Base-by-base conservation (phyloP, 2,329 filamentous ascomycete genomes). In the Botrytis hyacinthi region DNA sequence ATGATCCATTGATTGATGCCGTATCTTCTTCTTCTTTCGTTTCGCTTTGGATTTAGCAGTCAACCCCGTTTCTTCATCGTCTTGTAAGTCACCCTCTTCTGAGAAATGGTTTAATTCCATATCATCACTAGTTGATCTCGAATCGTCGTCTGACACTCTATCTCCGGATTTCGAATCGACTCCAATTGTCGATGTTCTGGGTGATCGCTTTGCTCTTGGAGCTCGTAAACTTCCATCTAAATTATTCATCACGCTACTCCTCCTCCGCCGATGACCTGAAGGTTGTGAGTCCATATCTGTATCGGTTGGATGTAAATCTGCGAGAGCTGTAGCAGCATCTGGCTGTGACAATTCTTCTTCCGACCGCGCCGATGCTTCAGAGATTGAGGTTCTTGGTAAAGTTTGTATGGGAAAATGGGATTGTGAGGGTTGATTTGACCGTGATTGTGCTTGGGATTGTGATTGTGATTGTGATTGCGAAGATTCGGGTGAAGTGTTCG, bases 1-100 rank as follows among this genome's bases (percentile, higher is more conserved):
- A 80, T 93, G 90, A 81, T 94, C 91, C 73, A 94, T 82, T 76
- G 87, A 84, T 20, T 89, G 91, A 79, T 92, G 92, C 80, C 89
- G 87, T 82, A 87, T 86, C 83, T 89, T 89, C 83, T 89, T 89
- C 78, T 87, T 87, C 80, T 89, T 88, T 78, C 91, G 90, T 80
- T 91, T 89, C 77, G 88, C 87, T 81, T 89, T 89, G 79, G 95
- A 92, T 79, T 90, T 88, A 75, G 88, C 87, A 54, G 93, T 97
- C 77, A 98, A 85, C 1, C 94, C 95, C 3, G 93, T 93, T 86
- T 98, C 95, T 83, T 97, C 95, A 80, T 98, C 95, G 78, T 95
- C 93, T 75, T 93, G 89, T 42, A 93, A 82, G 65, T 92, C 92
- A 77, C 93, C 92, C 77, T 93, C 92, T 42, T 90, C 90, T 71